Base-by-base conservation (phyloP, 257 asterid species). In the Nicotiana attenuata region DNA sequence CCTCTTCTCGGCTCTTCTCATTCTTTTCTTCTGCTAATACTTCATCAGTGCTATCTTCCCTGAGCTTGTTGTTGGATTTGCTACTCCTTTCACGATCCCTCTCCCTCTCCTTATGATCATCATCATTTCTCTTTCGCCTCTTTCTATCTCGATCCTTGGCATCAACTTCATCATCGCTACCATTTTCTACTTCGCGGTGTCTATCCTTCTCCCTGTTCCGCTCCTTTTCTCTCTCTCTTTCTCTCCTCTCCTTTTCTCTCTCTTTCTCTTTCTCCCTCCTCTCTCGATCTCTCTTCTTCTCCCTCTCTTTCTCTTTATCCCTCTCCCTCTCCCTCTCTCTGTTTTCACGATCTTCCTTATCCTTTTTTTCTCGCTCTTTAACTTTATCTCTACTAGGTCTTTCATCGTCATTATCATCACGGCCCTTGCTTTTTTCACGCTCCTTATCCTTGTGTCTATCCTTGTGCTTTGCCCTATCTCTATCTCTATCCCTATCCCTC, bases 1-100 rank as follows among this genome's bases (percentile, higher is more conserved):
- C 93, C 73, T 92, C 97, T 80, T 92, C 98, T 77, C 90, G 85
- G 5, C 87, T 87, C 83, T 83, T 90, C 84, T 89, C 90, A 67
- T 89, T 87, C 83, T 81, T 73, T 64, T 75, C 81, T 20, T 75
- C 81, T 20, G 81, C 87, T 13, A 81, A 56, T 50, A 82, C 90
- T 22, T 76, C 90, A 76, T 88, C 90, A 50, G 82, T 87, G 80
- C 85, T 86, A 33, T 71, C 90, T 73, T 90, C 97, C 80, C 84
- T 85, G 52, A 86, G 85, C 83, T 33, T 71, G 59, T 86, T 81
- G 66, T 41, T 75, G 24, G 76, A 38, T 87, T 87, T 89, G 86
- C 87, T 87, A 41, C 85, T 87, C 53, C 71, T 55, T 79, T 92
- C 97, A 8, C 45, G 81, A 52, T 91, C 93, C 77, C 88, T 84